Conservation (phyloP, 108 stramenopile species). For the Epithemia pelagica region DNA sequence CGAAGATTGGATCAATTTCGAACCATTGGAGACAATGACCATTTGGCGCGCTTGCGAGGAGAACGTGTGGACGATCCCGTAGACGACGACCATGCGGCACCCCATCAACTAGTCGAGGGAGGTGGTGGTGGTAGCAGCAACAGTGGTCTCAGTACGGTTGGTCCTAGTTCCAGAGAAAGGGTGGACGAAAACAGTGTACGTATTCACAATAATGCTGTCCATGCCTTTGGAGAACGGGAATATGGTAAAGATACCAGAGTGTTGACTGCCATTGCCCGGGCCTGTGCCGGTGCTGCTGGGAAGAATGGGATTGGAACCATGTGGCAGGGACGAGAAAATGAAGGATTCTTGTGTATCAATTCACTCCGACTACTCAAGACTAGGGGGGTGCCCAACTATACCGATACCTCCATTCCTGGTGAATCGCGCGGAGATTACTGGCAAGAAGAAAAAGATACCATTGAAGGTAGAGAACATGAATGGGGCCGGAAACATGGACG, state of each 20-base stretch:
- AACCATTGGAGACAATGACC: slow-evolving; percentile 58
- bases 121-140: not conserved
- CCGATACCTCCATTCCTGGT: slow-evolving; percentile 58
- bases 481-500: slow-evolving; percentile 12
- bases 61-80: not conserved
- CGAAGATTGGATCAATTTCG: slow-evolving; percentile 67
- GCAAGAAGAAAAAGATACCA: slow-evolving; percentile 23
- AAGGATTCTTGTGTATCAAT: slow-evolving; percentile 70
- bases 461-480: slow-evolving; percentile 25
- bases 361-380: slow-evolving; percentile 60
- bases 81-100: not conserved
- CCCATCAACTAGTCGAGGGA: not conserved
- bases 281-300: slow-evolving; percentile 65
- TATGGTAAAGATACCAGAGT: slow-evolving; percentile 70
- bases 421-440: slow-evolving; percentile 30
- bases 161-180: not conserved
- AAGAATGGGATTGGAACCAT: slow-evolving; percentile 66
- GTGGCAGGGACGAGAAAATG: slow-evolving; percentile 69
- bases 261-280: slow-evolving; percentile 50
- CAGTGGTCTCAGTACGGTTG: not conserved
- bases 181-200: slow-evolving; percentile 4
- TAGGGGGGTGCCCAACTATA: slow-evolving; percentile 47
- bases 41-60: slow-evolving; percentile 20
- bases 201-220: slow-evolving; percentile 4
- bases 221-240: slow-evolving; percentile 55